Percentiles rank a stretch among this genome's conserved stretches.
These are phyloP conservation scores for Tilletia indica DNA, from an alignment of 1,284 basidiomycete genomes.

Conservation along the genomic window DNA sequence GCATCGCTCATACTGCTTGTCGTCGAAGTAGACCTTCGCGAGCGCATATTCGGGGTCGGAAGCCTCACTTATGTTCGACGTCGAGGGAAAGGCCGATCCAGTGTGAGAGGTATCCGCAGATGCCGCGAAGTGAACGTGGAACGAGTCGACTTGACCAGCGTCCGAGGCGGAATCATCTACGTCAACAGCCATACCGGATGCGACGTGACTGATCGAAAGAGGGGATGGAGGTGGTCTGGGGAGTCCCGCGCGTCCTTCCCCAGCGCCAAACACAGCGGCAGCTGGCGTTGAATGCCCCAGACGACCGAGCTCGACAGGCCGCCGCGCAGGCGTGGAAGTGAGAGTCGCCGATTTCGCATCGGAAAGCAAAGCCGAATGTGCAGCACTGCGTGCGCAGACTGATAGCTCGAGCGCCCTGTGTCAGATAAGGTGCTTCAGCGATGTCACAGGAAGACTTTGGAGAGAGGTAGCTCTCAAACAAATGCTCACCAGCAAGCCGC, in stretches of 20 bases:
- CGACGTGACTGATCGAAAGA: constrained; percentile 30
- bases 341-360: neutral
- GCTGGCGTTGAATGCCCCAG: constrained; percentile 32
- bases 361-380: constrained; percentile 7
- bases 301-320: constrained; percentile 18
- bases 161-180: constrained; percentile 30
- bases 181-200: constrained; percentile 24
- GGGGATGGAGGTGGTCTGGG: constrained; percentile 18
- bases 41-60: constrained; percentile 63
- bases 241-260: constrained; percentile 26
- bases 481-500: constrained; percentile 1
- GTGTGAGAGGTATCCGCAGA: constrained; percentile 20
- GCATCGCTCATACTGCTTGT: constrained; percentile 76
- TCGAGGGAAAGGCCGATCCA: neutral
- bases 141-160: constrained; percentile 31
- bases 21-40: constrained; percentile 74
- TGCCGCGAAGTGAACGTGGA: constrained; percentile 27
- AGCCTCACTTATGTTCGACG: constrained; percentile 29
- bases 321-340: neutral
- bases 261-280: constrained; percentile 19
- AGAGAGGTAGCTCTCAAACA: neutral
- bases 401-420: constrained; percentile 44
- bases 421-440: neutral
- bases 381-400: constrained; percentile 29
- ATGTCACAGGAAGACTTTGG: too few relatives aligned